Percentiles rank a stretch among this genome's conserved stretches.
Evolutionary conservation across 768 basidiomycete species (phyloP).

Genomic region (Termitomyces sp.): DNA sequence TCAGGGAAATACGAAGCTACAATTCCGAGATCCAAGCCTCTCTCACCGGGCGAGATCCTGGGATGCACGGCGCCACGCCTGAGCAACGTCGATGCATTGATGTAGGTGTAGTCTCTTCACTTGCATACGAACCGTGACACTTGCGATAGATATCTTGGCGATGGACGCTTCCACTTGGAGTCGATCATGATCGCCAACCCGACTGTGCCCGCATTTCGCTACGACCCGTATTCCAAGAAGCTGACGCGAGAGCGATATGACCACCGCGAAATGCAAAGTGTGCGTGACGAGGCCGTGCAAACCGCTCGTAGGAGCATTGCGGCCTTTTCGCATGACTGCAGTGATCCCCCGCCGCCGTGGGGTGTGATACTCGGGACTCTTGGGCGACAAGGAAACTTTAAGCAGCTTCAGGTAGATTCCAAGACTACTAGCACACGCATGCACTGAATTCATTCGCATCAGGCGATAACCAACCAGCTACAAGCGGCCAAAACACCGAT

Average conservation of each 20-base stretch:
- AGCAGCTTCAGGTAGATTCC: slow-evolving; percentile 64
- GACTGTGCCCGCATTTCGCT: slow-evolving; percentile 88
- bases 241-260: slow-evolving; percentile 90
- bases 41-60: slow-evolving; percentile 94
- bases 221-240: slow-evolving; percentile 98
- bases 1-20: slow-evolving; percentile 64
- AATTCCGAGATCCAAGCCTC: slow-evolving; percentile 84
- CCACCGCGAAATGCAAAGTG: slow-evolving; percentile 77
- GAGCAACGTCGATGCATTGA: slow-evolving; percentile 74
- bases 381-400: slow-evolving; percentile 89
- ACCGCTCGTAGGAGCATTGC: slow-evolving; percentile 63
- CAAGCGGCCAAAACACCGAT: slow-evolving; percentile 45
- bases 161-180: slow-evolving; percentile 97
- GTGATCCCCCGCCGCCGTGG: slow-evolving; percentile 48
- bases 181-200: slow-evolving; percentile 99
- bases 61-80: slow-evolving; percentile 94
- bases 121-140: neutral
- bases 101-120: slow-evolving; percentile 47
- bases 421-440: neutral
- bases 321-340: slow-evolving; percentile 9
- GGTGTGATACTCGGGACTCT: slow-evolving; percentile 92
- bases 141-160: slow-evolving; percentile 79
- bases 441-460: neutral
- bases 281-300: slow-evolving; percentile 71
- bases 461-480: slow-evolving; percentile 76